A percentile compares a stretch with the other conserved stretches of the same genome.
These are phyloP conservation scores for Huntiella omanensis DNA, from an alignment of 2,329 filamentous ascomycete species.

Conservation along the genomic window DNA sequence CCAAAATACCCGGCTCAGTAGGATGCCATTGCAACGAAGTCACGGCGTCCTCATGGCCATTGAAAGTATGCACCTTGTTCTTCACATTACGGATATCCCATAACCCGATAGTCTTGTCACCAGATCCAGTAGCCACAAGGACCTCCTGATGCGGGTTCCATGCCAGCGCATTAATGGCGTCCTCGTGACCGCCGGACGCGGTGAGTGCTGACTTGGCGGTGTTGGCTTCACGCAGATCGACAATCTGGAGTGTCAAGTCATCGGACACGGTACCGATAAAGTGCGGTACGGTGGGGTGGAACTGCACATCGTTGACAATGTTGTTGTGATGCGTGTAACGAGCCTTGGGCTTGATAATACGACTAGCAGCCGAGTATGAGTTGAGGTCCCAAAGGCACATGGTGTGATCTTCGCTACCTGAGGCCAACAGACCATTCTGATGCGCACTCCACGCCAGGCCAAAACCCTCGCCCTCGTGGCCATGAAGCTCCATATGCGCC, in stretches of 20 bases:
- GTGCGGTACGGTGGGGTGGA: conserved; percentile 69
- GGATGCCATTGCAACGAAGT: conserved; percentile 93
- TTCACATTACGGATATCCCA: conserved; percentile 91
- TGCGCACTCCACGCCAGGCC: conserved; percentile 87
- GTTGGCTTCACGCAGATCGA: conserved; percentile 59
- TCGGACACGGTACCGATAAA: conserved; percentile 90
- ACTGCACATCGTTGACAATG: conserved; percentile 92
- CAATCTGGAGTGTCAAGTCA: conserved; percentile 78
- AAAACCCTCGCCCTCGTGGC: conserved; percentile 79
- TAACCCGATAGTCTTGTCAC: conserved; percentile 83
- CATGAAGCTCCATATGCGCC: conserved; percentile 67
- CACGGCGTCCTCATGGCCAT: conserved; percentile 75
- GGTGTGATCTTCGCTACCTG: conserved; percentile 80
- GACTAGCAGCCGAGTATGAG: conserved; percentile 50
- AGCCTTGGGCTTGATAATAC: conserved; percentile 48
- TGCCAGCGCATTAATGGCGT: conserved; percentile 88
- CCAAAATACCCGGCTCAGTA: conserved; percentile 69
- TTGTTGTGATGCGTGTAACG: conserved; percentile 77
- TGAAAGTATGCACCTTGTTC: conserved; percentile 72
- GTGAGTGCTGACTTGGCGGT: conserved; percentile 49
- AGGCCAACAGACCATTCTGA: conserved; percentile 60
- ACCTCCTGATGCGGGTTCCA: conserved; percentile 90
- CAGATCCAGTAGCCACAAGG: conserved; percentile 78
- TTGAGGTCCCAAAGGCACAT: conserved; percentile 87
- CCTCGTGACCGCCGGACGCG: conserved; percentile 57